Evolutionary conservation across 2,329 filamentous ascomycete species (phyloP), one percentile per base, ranked within the genome.

Genomic region (Diaporthe aspalathi): DNA sequence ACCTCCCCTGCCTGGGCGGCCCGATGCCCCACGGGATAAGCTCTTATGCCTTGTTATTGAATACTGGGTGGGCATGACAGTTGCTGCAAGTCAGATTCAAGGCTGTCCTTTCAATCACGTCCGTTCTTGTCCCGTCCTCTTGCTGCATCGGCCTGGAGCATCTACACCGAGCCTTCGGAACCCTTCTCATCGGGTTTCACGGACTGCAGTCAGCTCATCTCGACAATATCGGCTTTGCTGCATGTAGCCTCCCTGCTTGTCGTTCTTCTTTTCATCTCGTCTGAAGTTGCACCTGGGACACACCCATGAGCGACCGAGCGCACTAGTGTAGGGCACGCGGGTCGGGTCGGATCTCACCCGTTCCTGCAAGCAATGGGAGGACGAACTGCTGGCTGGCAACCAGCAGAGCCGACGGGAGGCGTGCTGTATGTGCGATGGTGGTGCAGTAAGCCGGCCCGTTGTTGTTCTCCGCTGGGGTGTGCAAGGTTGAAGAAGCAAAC

Each of bases 271-370:
- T 27, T 12, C 60, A 50, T 50, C 45, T 65, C 60, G 45, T 50
- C 60, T 65, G 60, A 50, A 38, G 45, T 50, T 17, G 32, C 29
- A n/a, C n/a, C n/a, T 35, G 45, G 47, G n/a, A 50, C 43, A 38
- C 45, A n/a, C 60, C 43, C 43, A 27, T 24, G 20, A 38, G 45
- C 27, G n/a, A 50, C n/a, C 9, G n/a, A 50, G 12, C 9, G 45
- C 60, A 65, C 60, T 50, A 50, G 60, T n/a, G 32, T n/a, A n/a
- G n/a, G n/a, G 27, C 60, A 35, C n/a, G 60, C 60, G 60, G 60
- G 45, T 63, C 60, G 60, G 60, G 27, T 65, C 60, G 60, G 60
- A 27, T 50, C 60, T 50, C 27, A 50, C 60, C 60, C 60, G 60
- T 65, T 65, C 43, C 60, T 65, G 45, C 60, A 65, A 65, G 60